Percentiles rank a stretch among this genome's conserved stretches.
Evolutionary conservation across 352 stramenopile species (phyloP).

Genomic region (Globisporangium camurandrum): DNA sequence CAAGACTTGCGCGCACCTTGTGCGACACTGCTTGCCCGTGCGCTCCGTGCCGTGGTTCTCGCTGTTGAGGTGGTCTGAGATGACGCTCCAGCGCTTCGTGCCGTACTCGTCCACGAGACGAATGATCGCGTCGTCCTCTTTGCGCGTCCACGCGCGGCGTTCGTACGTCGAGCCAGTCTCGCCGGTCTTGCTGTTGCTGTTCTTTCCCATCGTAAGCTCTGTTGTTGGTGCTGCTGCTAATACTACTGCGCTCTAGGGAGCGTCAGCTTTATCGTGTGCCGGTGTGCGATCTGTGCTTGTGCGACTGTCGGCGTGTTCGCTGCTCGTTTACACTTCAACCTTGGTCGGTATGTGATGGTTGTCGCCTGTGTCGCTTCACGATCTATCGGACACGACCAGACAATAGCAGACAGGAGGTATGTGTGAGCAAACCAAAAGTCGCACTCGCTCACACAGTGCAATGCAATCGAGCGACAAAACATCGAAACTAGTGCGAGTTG

Average conservation of each 20-base stretch:
- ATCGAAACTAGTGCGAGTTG: conserved; percentile 3
- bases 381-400: too few relatives aligned
- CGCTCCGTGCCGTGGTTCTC: conserved; percentile 80
- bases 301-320: neutral
- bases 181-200: conserved; percentile 26
- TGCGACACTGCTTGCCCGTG: conserved; percentile 81
- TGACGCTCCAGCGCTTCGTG: conserved; percentile 84
- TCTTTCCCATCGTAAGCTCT: conserved; percentile 37
- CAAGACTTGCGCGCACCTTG: conserved; percentile 20
- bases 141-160: conserved; percentile 75
- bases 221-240: neutral
- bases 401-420: neutral
- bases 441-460: neutral
- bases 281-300: conserved; percentile 2
- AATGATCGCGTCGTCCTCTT: conserved; percentile 83
- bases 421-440: neutral
- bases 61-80: conserved; percentile 81
- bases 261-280: neutral
- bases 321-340: too few relatives aligned
- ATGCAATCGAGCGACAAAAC: neutral
- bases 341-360: too few relatives aligned
- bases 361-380: conserved; percentile 1
- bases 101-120: conserved; percentile 81
- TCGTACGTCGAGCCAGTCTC: conserved; percentile 65
- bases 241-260: neutral